phyloP scores from a whole-genome alignment of 768 basidiomycete genomes.

The Suillus americanus region DNA sequence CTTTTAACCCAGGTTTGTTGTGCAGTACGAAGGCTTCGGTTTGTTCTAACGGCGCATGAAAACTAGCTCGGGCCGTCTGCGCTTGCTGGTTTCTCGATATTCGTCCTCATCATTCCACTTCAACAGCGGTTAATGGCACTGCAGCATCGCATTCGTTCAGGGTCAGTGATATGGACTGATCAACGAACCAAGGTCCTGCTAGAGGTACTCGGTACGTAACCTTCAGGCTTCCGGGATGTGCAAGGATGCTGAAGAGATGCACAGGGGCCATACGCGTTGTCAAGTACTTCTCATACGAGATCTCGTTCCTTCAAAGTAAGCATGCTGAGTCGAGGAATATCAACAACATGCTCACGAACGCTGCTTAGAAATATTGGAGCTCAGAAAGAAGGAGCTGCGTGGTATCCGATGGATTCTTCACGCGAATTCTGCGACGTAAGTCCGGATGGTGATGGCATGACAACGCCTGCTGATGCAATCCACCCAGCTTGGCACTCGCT shows the following conservation, averaged over 20 bases:
- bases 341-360: not conserved
- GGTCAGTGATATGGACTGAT: conserved; percentile 63
- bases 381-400: conserved; percentile 53
- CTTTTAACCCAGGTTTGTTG: conserved; percentile 50
- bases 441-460: not conserved
- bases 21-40: not conserved
- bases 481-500: conserved; percentile 35
- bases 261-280: conserved; percentile 68
- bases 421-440: conserved; percentile 62
- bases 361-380: conserved; percentile 48
- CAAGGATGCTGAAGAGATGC: not conserved
- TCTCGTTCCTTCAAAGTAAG: conserved; percentile 63
- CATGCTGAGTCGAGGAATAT: conserved; percentile 8
- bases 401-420: conserved; percentile 59
- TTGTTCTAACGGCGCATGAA: not conserved
- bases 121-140: conserved; percentile 63
- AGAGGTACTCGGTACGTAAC: conserved; percentile 54
- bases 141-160: conserved; percentile 52
- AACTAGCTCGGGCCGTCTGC: conserved; percentile 66
- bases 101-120: conserved; percentile 59
- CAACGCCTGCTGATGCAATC: not conserved
- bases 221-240: not conserved
- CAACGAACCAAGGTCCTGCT: conserved; percentile 58
- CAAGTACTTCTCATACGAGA: conserved; percentile 75
- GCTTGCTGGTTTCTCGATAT: conserved; percentile 66